Conservation (phyloP, 768 basidiomycete species). For the Suillus plorans region DNA sequence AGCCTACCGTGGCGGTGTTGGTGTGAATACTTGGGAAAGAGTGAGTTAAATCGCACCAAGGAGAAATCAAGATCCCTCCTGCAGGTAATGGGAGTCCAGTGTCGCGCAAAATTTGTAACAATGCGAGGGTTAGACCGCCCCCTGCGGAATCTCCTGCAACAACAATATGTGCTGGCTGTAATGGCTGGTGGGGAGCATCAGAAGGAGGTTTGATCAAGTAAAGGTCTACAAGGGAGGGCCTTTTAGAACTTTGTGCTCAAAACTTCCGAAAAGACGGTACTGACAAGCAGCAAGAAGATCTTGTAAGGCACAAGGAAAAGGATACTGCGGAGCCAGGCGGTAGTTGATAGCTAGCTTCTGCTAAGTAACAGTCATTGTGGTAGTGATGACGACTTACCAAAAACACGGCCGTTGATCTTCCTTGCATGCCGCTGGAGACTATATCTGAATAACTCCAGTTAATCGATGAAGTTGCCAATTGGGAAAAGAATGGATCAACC, state of each 20-base stretch:
- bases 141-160: constrained; percentile 93
- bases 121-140: constrained; percentile 79
- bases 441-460: constrained; percentile 43
- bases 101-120: constrained; percentile 89
- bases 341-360: constrained; percentile 65
- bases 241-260: constrained; percentile 1
- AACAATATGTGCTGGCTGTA: constrained; percentile 80
- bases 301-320: constrained; percentile 91
- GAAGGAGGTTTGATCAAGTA: constrained; percentile 89
- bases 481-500: constrained; percentile 33
- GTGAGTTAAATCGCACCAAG: constrained; percentile 94
- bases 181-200: constrained; percentile 71
- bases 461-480: constrained; percentile 2
- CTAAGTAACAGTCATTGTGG: constrained; percentile 11
- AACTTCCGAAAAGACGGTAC: constrained; percentile 19
- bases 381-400: constrained; percentile 45
- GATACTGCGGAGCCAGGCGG: constrained; percentile 93
- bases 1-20: constrained; percentile 78
- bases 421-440: constrained; percentile 83
- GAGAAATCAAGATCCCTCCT: constrained; percentile 86
- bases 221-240: constrained; percentile 51
- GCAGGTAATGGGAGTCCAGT: constrained; percentile 78
- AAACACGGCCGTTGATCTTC: constrained; percentile 90
- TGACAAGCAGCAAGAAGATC: constrained; percentile 86
- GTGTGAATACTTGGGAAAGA: constrained; percentile 86